These are phyloP conservation scores for Jaminaea rosea DNA, from an alignment of 1,284 basidiomycete species.

Conservation along the genomic window DNA sequence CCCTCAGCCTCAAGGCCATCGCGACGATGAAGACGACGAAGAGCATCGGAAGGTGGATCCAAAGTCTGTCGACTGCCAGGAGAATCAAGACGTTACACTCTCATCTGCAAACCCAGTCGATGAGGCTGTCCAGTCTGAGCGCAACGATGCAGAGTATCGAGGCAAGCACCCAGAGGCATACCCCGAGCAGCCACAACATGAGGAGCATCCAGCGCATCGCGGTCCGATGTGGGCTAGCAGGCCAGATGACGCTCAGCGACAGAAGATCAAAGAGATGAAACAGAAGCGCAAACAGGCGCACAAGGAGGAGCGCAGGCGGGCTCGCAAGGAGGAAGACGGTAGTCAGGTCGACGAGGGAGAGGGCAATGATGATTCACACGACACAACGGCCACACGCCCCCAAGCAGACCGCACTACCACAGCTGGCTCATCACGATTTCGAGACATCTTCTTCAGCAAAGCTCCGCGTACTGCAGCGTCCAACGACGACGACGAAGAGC, in stretches of 20 bases:
- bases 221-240: slow-evolving; percentile 33
- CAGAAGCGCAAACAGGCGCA: background rate
- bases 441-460: background rate
- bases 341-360: slow-evolving; percentile 3
- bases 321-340: background rate
- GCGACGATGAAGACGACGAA: background rate
- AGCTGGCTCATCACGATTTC: background rate
- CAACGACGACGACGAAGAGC: background rate
- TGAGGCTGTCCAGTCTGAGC: background rate
- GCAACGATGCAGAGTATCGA: background rate
- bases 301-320: background rate
- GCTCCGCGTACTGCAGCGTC: background rate
- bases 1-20: background rate
- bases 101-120: background rate
- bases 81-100: background rate
- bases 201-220: slow-evolving; percentile 14
- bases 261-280: slow-evolving; percentile 21
- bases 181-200: background rate
- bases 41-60: background rate
- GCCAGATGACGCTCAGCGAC: slow-evolving; percentile 28
- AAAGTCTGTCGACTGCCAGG: background rate
- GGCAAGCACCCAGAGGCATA: background rate
- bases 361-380: background rate
- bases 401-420: background rate
- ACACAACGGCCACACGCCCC: background rate